Evolutionary conservation across 163 green algal species (phyloP).

Genomic region (Prototheca cutis): DNA sequence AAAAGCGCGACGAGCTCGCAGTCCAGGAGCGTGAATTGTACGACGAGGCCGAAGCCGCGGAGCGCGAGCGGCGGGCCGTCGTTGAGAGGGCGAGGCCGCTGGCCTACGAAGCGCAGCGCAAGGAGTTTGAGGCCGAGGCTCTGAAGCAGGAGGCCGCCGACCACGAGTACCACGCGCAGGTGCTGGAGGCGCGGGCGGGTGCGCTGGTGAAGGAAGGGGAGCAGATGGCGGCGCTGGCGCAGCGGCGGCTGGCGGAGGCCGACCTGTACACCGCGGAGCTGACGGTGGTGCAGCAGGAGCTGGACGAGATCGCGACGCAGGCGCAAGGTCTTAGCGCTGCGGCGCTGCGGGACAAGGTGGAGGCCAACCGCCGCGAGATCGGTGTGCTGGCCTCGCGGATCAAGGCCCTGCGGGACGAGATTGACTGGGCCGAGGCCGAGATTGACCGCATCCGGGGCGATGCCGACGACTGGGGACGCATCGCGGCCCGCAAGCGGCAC

Average conservation of each 20-base stretch:
- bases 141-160: not conserved
- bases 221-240: not conserved
- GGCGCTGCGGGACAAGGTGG: not conserved
- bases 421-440: slow-evolving; percentile 2
- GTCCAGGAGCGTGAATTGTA: not conserved
- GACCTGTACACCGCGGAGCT: not conserved
- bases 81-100: not conserved
- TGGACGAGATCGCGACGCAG: not conserved
- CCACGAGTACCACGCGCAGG: slow-evolving; percentile 4
- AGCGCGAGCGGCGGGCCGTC: slow-evolving; percentile 1
- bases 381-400: not conserved
- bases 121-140: not conserved
- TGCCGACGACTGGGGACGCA: slow-evolving; percentile 4
- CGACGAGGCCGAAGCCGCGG: not conserved
- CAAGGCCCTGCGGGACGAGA: slow-evolving; percentile 1
- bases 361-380: not conserved
- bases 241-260: not conserved
- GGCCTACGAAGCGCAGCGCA: not conserved
- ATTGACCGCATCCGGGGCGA: not conserved
- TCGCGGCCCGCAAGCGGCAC: not conserved
- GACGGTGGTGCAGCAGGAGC: slow-evolving; percentile 1
- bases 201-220: not conserved
- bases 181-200: not conserved
- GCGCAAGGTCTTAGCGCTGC: not conserved
- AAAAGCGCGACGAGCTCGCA: not conserved